Evolutionary conservation across 768 basidiomycete genomes (phyloP).

Genomic region (Russula emetica): DNA sequence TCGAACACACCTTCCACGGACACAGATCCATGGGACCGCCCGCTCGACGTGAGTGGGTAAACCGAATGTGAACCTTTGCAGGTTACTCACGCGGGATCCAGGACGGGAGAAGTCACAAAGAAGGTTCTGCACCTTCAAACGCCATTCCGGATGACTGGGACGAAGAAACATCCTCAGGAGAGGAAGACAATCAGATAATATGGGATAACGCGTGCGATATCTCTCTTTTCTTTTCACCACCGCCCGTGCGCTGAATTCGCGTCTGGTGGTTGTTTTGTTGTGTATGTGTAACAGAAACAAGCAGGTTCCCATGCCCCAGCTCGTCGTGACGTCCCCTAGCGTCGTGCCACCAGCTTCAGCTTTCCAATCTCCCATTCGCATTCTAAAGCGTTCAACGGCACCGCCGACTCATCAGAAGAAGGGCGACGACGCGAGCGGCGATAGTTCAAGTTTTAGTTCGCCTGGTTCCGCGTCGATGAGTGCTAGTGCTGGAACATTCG

Average conservation of each 20-base stretch:
- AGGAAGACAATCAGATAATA: constrained; percentile 47
- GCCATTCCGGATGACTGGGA: constrained; percentile 56
- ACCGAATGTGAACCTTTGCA: background rate
- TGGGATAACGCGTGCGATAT: constrained; percentile 69
- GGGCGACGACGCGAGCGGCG: constrained; percentile 8
- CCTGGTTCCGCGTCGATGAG: constrained; percentile 29
- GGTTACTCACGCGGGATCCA: constrained; percentile 4
- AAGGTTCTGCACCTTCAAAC: background rate
- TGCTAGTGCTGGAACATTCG: constrained; percentile 40
- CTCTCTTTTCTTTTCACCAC: constrained; percentile 23
- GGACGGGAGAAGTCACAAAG: constrained; percentile 10
- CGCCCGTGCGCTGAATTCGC: background rate
- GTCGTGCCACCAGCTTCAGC: constrained; percentile 50
- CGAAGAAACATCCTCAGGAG: constrained; percentile 43
- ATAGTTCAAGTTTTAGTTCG: background rate
- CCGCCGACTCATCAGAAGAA: constrained; percentile 30
- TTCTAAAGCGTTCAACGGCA: constrained; percentile 56
- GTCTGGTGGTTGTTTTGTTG: background rate
- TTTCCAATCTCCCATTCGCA: constrained; percentile 60
- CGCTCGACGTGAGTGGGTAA: constrained; percentile 15
- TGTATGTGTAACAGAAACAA: constrained; percentile 51
- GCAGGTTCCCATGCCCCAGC: constrained; percentile 61
- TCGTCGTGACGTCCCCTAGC: constrained; percentile 44
- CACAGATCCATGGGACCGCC: constrained; percentile 25
- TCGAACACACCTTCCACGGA: constrained; percentile 13